phyloP scores from a whole-genome alignment of 2,329 filamentous ascomycete genomes.

The Hypoxylon sp. region DNA sequence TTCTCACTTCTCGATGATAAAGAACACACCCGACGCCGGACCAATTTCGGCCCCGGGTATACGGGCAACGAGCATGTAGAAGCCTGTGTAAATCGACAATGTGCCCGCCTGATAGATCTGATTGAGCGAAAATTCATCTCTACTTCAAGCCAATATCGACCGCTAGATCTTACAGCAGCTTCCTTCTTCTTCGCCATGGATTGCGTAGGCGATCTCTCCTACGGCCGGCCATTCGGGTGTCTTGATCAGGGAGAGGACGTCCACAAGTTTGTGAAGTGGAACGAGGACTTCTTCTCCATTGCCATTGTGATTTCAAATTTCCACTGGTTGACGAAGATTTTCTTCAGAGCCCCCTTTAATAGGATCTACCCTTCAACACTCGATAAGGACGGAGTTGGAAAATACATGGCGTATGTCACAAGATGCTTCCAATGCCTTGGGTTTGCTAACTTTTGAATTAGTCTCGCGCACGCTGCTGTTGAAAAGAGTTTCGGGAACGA shows the following conservation, averaged over 20 bases:
- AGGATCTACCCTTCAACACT: conserved; percentile 35
- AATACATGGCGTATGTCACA: conserved; percentile 39
- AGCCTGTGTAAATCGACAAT: conserved; percentile 37
- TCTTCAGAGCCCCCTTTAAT: conserved; percentile 42
- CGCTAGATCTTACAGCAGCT: conserved; percentile 58
- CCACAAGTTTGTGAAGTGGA: conserved; percentile 54
- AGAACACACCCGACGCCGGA: conserved; percentile 41
- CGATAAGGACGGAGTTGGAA: conserved; percentile 41
- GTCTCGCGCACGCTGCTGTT: conserved; percentile 29
- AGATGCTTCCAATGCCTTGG: neutral
- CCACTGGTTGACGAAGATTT: conserved; percentile 46
- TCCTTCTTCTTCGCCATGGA: conserved; percentile 62
- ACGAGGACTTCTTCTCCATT: conserved; percentile 50
- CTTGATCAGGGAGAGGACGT: conserved; percentile 59
- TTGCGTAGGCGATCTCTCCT: conserved; percentile 61
- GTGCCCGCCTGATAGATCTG: conserved; percentile 54
- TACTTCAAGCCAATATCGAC: conserved; percentile 42
- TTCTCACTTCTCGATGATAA: conserved; percentile 43
- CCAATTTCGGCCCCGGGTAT: conserved; percentile 40
- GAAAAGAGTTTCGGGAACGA: conserved; percentile 25
- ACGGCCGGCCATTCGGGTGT: conserved; percentile 60
- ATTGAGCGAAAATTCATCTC: conserved; percentile 58
- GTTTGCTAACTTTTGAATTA: conserved; percentile 15
- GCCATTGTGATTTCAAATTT: conserved; percentile 49
- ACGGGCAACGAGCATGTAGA: conserved; percentile 30